Evolutionary conservation across 1,284 basidiomycete species (phyloP).

Genomic region (Cyathus pygmaeus): DNA sequence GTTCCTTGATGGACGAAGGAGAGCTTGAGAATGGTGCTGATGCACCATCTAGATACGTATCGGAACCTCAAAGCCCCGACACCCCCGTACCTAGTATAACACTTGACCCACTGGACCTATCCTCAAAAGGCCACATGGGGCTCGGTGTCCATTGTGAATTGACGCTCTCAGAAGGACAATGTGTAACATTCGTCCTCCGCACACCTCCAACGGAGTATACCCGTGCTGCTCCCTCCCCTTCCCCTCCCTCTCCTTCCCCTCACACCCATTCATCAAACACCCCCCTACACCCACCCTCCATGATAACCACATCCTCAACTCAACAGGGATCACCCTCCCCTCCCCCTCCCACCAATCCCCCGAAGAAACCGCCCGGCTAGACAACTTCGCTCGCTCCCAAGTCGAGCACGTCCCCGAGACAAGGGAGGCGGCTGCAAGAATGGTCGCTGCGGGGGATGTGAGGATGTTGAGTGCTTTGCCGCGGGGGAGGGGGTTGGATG

Average conservation of each 20-base stretch:
- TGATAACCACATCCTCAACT: background rate
- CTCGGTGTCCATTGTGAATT: slow-evolving; percentile 63
- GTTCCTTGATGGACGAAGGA: no score
- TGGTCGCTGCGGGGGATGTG: slow-evolving; percentile 4
- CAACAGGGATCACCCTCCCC: background rate
- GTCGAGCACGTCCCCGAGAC: background rate
- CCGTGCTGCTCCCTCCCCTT: background rate
- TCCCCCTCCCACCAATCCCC: no score
- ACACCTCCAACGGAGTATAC: slow-evolving; percentile 56
- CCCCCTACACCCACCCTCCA: no score
- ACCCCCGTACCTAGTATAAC: slow-evolving; percentile 68
- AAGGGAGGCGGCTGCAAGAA: slow-evolving; percentile 4
- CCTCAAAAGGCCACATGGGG: slow-evolving; percentile 73
- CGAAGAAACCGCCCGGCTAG: no score
- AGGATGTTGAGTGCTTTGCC: slow-evolving; percentile 5
- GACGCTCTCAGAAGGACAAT: slow-evolving; percentile 82
- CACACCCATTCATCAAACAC: no score
- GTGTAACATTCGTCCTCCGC: slow-evolving; percentile 85
- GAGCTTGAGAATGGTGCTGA: no score
- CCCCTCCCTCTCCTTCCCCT: no score
- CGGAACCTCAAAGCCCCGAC: slow-evolving; percentile 77
- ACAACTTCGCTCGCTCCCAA: background rate
- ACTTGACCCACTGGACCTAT: slow-evolving; percentile 71
- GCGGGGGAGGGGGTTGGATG: slow-evolving; percentile 45
- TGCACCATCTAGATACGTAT: slow-evolving; percentile 71